Base-by-base conservation (phyloP, 805 yeast species). In the Peterozyma xylosa region DNA sequence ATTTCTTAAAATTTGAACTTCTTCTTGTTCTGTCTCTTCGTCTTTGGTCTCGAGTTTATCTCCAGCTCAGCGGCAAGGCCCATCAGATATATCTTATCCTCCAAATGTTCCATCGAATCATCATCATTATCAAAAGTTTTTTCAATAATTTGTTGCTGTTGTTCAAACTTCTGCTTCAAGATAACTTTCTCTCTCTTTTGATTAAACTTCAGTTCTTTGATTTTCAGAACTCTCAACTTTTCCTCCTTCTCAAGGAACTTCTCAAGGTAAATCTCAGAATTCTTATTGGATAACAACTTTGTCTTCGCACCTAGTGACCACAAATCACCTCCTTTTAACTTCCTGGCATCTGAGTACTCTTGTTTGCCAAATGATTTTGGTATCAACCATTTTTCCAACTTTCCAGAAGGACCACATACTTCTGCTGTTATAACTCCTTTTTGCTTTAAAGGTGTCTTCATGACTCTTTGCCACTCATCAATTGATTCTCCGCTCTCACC, bases 341-440 rank as follows among this genome's bases (percentile, higher is more conserved):
- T 91, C 44, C 97, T 72, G 0, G 96, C 96, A 66, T 93, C 98
- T 56, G 86, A 95, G 53, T 87, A 93, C 2, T 70, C 78, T 48
- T 78, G 83, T 48, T 78, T 78, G 5, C 87, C 85, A 43, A 76
- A 70, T 15, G 95, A 80, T 58, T 82, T 85, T 0, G 97, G 83
- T 2, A 93, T 75, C 13, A 81, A 81, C 96, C 97, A 89, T 47
- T 81, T 79, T 62, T 91, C 97, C 37, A 91, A 62, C 39, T 74
- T 73, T 1, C 96, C 96, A 11, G 82, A 72, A 0, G 90, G 76
- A 0, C 87, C 78, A 67, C 96, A 88, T 2, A 89, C 74, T 50
- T 80, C 85, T 59, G 90, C 70, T 18, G 78, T 67, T 14, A 91
- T 93, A 63, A 89, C 95, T 3, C 89, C 87, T 57, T 87, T 86